These are phyloP conservation scores for Oenanthe javanica DNA, from an alignment of 140 eudicot species.

Conservation along the genomic window DNA sequence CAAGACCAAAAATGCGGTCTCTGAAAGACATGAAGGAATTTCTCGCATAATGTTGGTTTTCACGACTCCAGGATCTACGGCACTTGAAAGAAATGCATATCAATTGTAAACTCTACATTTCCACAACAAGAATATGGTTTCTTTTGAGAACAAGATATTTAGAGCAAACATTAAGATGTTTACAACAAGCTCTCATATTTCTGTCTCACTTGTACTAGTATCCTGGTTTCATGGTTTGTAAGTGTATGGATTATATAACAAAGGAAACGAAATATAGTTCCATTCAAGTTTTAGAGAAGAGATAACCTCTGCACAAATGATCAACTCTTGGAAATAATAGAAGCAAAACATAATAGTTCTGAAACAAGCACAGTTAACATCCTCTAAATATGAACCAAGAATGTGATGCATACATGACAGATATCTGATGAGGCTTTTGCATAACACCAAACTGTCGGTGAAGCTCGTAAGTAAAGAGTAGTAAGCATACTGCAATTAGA, in stretches of 20 bases:
- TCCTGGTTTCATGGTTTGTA: neutral
- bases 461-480: conserved; percentile 79
- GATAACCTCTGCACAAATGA: no score
- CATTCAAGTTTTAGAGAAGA: neutral
- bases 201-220: neutral
- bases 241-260: neutral
- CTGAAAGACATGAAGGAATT: conserved; percentile 43
- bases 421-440: conserved; percentile 44
- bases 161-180: neutral
- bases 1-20: conserved; percentile 36
- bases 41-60: conserved; percentile 82
- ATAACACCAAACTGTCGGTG: conserved; percentile 46
- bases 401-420: conserved; percentile 52
- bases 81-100: conserved; percentile 28
- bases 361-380: neutral
- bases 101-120: neutral
- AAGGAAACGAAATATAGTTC: no score
- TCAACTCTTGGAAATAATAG: neutral
- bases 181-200: neutral
- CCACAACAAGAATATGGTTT: neutral
- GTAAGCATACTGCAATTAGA: conserved; percentile 46
- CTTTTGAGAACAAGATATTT: neutral
- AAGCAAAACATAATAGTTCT: neutral
- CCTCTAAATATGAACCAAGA: neutral
- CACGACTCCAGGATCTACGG: conserved; percentile 80